A percentile compares a stretch with the other conserved stretches of the same genome.
phyloP scores from a whole-genome alignment of 2,329 filamentous ascomycete species.

The Neonectria coccinea region DNA sequence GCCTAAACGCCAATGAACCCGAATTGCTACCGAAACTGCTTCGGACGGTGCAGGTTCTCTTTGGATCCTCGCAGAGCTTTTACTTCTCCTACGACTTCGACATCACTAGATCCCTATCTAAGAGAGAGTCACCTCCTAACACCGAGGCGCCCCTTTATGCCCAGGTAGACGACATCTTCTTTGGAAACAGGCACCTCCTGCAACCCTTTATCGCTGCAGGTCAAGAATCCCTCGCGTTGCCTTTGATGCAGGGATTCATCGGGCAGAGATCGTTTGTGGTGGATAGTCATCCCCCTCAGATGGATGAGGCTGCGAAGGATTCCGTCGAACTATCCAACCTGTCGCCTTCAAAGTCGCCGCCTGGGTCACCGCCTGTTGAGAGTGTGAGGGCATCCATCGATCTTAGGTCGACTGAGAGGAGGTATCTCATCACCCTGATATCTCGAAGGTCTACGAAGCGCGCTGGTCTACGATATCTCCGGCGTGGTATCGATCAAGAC shows the following conservation, averaged over 20 bases:
- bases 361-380: constrained; percentile 43
- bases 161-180: constrained; percentile 81
- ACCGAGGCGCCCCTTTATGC: constrained; percentile 70
- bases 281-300: constrained; percentile 69
- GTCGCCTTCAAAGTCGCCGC: constrained; percentile 44
- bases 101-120: constrained; percentile 76
- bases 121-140: constrained; percentile 37
- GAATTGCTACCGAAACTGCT: constrained; percentile 84
- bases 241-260: constrained; percentile 93
- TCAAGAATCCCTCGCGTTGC: constrained; percentile 77
- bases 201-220: constrained; percentile 80
- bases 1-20: constrained; percentile 47
- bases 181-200: constrained; percentile 88
- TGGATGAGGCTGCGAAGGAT: constrained; percentile 59
- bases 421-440: constrained; percentile 86
- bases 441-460: constrained; percentile 90
- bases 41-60: constrained; percentile 84
- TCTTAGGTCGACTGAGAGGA: constrained; percentile 61
- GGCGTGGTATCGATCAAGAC: constrained; percentile 89
- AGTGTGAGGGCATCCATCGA: constrained; percentile 51
- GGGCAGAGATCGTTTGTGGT: constrained; percentile 86
- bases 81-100: constrained; percentile 97
- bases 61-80: constrained; percentile 85
- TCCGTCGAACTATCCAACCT: constrained; percentile 61
- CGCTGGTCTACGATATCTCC: constrained; percentile 88